Evolutionary conservation across 1,139 yeast genomes (phyloP).

Genomic region (Sugiyamaella neomexicana): DNA sequence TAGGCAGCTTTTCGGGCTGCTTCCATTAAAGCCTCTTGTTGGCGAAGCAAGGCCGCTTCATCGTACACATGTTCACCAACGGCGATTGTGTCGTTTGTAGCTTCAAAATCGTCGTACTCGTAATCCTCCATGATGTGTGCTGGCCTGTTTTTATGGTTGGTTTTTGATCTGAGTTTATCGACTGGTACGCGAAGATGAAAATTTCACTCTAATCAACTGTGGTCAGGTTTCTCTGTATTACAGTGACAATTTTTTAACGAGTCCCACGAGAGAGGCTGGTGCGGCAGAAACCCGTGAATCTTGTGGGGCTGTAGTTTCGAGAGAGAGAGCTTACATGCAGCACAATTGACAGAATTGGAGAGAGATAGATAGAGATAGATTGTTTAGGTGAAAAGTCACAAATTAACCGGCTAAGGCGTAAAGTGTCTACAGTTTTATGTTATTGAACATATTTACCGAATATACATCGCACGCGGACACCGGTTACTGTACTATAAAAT

Average conservation of each 20-base stretch:
- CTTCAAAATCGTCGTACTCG: constrained; percentile 30
- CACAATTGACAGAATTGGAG: too few relatives aligned
- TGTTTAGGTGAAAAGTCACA: too few relatives aligned
- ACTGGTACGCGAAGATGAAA: background rate
- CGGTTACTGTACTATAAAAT: background rate
- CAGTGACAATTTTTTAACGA: too few relatives aligned
- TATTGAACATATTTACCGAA: background rate
- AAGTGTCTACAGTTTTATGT: background rate
- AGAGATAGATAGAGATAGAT: too few relatives aligned
- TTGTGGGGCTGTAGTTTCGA: background rate
- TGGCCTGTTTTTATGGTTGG: too few relatives aligned
- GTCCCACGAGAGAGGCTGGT: background rate
- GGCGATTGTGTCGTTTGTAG: constrained; percentile 33
- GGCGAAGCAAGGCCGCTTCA: constrained; percentile 39
- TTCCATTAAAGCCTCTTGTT: constrained; percentile 37
- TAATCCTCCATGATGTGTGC: constrained; percentile 29
- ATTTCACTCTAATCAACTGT: background rate
- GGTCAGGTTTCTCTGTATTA: background rate
- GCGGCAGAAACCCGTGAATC: background rate
- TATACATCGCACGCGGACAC: too few relatives aligned
- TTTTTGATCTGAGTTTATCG: background rate
- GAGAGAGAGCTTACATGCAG: too few relatives aligned
- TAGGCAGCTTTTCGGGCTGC: constrained; percentile 32
- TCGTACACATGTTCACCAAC: constrained; percentile 39
- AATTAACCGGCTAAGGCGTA: background rate